Evolutionary conservation across 139 green algal species (phyloP), one percentile per base, ranked within the genome.

Genomic region (Picocystis salinarum): DNA sequence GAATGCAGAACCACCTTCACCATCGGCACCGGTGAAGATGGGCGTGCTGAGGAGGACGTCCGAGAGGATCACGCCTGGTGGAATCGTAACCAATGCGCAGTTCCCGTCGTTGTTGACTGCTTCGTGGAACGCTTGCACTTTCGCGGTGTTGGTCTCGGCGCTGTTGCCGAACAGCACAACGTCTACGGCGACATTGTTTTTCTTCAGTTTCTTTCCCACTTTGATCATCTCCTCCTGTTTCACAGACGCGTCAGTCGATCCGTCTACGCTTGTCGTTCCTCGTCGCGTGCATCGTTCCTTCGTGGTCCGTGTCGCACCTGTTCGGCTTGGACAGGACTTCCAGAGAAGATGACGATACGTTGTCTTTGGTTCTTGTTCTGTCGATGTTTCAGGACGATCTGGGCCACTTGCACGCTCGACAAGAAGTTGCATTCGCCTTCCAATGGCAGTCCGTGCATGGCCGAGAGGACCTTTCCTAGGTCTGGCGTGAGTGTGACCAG

Each of bases 331-430:
- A 99, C 64, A 2, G 88, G 85, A 56, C 75, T 91, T 39, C 84
- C 87, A 1, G 80, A 58, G 55, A 99, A 99, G 23, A 96, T 67
- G 20, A 99, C 86, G 23, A 97, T 85, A 4, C 89, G 54, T 67
- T 96, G 86, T 24, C 86, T 59, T 62, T 99, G 89, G 56, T 96
- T 93, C 59, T 99, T 99, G 75, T 99, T 99, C 56, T 95, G 82
- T 6, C 89, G 50, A 54, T 98, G 88, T 58, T 97, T 97, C 10
- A 99, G 66, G 3, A 88, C 89, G 25, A 99, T 77, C 62, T 96
- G 86, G 4, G 88, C 88, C 18, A 97, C 87, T 58, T 94, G 85
- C 6, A 97, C 70, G 1, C 74, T 65, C 2, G 79, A 75, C 1
- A 66, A 42, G 7, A 96, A 50, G 53, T 93, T 82, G 25, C 70